Evolutionary conservation across 164 flowering plant genomes (phyloP).

Genomic region (Buxus sempervirens): DNA sequence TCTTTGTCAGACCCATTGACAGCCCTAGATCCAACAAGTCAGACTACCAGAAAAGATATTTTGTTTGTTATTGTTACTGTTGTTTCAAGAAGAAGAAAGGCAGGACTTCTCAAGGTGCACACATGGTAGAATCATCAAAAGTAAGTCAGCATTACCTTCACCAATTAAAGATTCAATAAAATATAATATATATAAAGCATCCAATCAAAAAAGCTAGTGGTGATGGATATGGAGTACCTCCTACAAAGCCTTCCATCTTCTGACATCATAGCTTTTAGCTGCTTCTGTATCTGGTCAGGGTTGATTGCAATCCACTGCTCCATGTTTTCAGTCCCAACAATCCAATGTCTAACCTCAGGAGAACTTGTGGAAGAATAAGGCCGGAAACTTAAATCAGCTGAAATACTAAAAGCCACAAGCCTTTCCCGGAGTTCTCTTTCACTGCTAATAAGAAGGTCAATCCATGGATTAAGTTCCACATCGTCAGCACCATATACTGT

Average conservation of each 20-base stretch:
- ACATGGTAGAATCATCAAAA: not conserved
- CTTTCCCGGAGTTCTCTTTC: constrained; percentile 76
- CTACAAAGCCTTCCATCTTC: constrained; percentile 31
- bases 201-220: not conserved
- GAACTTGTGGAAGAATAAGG: constrained; percentile 23
- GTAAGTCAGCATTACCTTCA: not conserved
- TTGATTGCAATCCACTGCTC: constrained; percentile 58
- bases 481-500: constrained; percentile 23
- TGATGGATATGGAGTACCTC: constrained; percentile 36
- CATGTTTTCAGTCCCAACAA: constrained; percentile 69
- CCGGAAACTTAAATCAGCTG: constrained; percentile 27
- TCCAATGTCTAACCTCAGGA: constrained; percentile 35
- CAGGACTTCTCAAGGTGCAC: not conserved
- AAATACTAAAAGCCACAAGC: constrained; percentile 57
- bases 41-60: no score
- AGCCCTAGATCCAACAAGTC: no score
- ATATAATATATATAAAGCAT: not conserved
- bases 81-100: no score
- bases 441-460: constrained; percentile 37
- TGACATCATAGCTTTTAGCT: constrained; percentile 38
- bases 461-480: constrained; percentile 43
- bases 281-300: constrained; percentile 28
- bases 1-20: no score
- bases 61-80: no score
- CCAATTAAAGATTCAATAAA: not conserved